Evolutionary conservation across 352 stramenopile genomes (phyloP), one percentile per base, ranked within the genome.

Genomic region (Blastocystis hominis): DNA sequence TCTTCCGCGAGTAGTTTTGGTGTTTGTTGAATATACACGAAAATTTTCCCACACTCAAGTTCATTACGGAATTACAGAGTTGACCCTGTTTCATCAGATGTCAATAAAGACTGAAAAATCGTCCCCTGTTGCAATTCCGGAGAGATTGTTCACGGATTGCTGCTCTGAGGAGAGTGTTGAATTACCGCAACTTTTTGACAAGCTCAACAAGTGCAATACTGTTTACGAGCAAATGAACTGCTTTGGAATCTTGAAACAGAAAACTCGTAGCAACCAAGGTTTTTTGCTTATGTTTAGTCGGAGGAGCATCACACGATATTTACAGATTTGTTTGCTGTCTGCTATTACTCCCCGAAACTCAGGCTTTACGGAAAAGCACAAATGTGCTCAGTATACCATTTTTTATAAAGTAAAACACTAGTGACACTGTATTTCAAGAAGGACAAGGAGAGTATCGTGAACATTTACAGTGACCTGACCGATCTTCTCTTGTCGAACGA

Each of bases 221-320:
- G 17, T 84, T 46, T 84, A 84, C 44, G 44, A 84, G 5, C 72
- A 84, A 30, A 84, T 84, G 72, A 84, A 84, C 55, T 84, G 72
- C 50, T 84, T 84, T 42, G 72, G 72, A 15, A 66, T 84, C 9
- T 34, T 66, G n/a, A 84, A 84, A 20, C 38, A 84, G 47, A 42
- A 44, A 20, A 68, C 36, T 47, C 30, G 50, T 63, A 24, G 7
- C 7, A 42, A 53, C 10, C 40, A 17, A 10, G 24, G 40, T 15
- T 1, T 47, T 64, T 10, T 1, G 9, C 10, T 69, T 3, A 55
- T 47, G 6, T 15, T 17, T 84, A 84, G 72, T 84, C 3, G 38
- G 34, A 24, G n/a, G 20, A 34, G 55, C 42, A 40, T 53, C 34
- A 17, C 30, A 20, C 17, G 50, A 50, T 24, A 56, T 64, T 15